Evolutionary conservation across 306 rosid species (phyloP).

Genomic region (Quercus rubra): DNA sequence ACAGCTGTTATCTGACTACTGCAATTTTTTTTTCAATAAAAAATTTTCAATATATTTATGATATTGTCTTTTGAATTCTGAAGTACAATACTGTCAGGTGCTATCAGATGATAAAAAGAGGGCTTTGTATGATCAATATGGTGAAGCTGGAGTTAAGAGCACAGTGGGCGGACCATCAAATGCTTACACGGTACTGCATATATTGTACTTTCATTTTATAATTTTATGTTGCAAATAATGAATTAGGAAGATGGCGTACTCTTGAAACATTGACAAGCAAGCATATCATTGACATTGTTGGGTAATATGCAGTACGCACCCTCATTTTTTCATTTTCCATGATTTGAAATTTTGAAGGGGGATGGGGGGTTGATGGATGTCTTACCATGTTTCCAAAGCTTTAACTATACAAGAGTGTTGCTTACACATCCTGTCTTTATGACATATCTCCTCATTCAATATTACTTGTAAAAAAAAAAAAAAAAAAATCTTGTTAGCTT

Average conservation of each 20-base stretch:
- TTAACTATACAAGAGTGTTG: too few species aligned
- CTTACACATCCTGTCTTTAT: too few species aligned
- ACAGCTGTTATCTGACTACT: background rate
- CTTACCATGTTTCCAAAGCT: too few species aligned
- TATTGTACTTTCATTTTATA: constrained; percentile 9
- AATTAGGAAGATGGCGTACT: background rate
- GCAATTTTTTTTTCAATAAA: too few species aligned
- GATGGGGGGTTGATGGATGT: too few species aligned
- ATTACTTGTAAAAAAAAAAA: too few species aligned
- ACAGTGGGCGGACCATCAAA: constrained; percentile 79
- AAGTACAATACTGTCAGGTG: constrained; percentile 81
- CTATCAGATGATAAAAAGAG: constrained; percentile 98
- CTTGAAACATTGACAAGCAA: constrained; percentile 11
- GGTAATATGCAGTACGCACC: background rate
- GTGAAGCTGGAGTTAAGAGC: constrained; percentile 95
- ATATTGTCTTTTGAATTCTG: constrained; percentile 61
- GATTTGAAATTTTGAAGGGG: too few species aligned
- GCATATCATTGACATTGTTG: constrained; percentile 2
- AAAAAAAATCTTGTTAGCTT: background rate
- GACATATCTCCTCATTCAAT: too few species aligned
- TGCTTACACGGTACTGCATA: constrained; percentile 72
- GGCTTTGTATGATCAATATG: constrained; percentile 93
- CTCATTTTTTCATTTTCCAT: background rate
- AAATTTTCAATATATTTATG: constrained; percentile 23
- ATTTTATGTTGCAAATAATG: background rate